Percentiles rank a stretch among this genome's conserved stretches.
Evolutionary conservation across 2,329 filamentous ascomycete species (phyloP).

Genomic region (Sclerotinia sclerotiorum): DNA sequence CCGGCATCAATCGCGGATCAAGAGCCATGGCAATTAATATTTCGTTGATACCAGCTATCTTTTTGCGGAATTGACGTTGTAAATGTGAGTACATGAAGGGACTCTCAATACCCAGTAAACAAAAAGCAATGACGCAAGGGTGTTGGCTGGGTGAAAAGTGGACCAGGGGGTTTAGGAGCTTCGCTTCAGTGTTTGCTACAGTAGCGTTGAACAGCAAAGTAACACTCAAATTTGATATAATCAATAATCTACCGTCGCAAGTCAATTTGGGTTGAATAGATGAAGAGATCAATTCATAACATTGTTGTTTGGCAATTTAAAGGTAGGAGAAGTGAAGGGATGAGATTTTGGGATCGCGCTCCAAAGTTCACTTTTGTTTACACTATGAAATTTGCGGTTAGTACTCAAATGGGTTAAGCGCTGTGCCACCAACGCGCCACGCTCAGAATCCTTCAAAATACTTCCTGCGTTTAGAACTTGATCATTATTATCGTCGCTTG

Average conservation of each 20-base stretch:
- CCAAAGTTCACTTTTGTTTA: conserved; percentile 2
- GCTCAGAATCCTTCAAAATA: background rate
- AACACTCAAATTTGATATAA: background rate
- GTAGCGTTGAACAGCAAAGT: background rate
- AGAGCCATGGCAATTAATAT: conserved; percentile 45
- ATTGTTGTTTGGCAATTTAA: background rate
- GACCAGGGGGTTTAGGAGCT: conserved; percentile 4
- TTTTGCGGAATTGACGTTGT: conserved; percentile 34
- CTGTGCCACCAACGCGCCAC: conserved; percentile 14
- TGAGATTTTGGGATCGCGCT: background rate
- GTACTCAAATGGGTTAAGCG: conserved; percentile 12
- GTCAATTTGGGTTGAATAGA: background rate
- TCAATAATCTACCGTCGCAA: background rate
- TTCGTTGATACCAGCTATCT: conserved; percentile 37
- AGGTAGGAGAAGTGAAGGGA: background rate
- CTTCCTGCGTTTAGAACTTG: background rate
- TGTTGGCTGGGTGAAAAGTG: conserved; percentile 21
- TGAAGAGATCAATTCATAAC: background rate
- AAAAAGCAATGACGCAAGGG: conserved; percentile 14
- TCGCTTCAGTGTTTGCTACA: conserved; percentile 9
- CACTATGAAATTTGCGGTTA: background rate
- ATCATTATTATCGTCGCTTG: background rate
- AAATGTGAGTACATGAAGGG: conserved; percentile 36
- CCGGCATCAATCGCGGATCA: conserved; percentile 49
- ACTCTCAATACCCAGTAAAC: background rate